phyloP scores from a whole-genome alignment of 75 land plant genomes.

The Gnetum montanum region DNA sequence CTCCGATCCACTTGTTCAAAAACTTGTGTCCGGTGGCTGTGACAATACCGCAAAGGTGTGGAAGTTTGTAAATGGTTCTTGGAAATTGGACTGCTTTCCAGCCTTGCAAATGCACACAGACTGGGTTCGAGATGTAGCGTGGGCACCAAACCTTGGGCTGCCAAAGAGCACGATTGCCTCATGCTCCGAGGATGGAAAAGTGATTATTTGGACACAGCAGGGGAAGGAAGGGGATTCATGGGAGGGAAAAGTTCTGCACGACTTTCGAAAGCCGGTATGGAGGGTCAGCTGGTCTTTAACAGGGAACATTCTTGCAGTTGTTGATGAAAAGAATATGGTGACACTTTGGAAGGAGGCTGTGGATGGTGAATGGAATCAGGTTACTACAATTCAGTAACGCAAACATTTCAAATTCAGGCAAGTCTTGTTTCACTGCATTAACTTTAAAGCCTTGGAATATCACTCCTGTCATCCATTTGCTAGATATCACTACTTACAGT shows the following conservation, averaged over 20 bases:
- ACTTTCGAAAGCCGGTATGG: slow-evolving; percentile 68
- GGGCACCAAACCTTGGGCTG: slow-evolving; percentile 79
- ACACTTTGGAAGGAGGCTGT: slow-evolving; percentile 81
- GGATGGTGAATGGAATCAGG: slow-evolving; percentile 79
- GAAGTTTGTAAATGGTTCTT: slow-evolving; percentile 46
- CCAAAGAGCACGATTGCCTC: slow-evolving; percentile 70
- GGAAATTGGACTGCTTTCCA: slow-evolving; percentile 78
- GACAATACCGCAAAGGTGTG: slow-evolving; percentile 79
- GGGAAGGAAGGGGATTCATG: slow-evolving; percentile 71
- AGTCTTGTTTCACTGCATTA: too few relatives aligned
- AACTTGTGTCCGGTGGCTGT: slow-evolving; percentile 73
- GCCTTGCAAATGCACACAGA: slow-evolving; percentile 60
- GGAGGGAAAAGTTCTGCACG: slow-evolving; percentile 49
- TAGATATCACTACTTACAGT: too few relatives aligned
- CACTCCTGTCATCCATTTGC: too few relatives aligned
- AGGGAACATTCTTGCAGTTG: slow-evolving; percentile 62
- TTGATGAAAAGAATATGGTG: slow-evolving; percentile 64
- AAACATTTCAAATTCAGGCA: too few relatives aligned
- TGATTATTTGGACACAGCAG: slow-evolving; percentile 73
- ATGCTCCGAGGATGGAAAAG: slow-evolving; percentile 73
- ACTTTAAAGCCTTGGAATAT: too few relatives aligned
- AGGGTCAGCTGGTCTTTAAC: slow-evolving; percentile 73
- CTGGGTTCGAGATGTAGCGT: slow-evolving; percentile 78
- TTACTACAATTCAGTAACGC: slow-evolving; percentile 47
- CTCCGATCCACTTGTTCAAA: slow-evolving; percentile 25